These are phyloP conservation scores for Pascua sp. DNA, from an alignment of 1,284 basidiomycete species.

Conservation along the genomic window DNA sequence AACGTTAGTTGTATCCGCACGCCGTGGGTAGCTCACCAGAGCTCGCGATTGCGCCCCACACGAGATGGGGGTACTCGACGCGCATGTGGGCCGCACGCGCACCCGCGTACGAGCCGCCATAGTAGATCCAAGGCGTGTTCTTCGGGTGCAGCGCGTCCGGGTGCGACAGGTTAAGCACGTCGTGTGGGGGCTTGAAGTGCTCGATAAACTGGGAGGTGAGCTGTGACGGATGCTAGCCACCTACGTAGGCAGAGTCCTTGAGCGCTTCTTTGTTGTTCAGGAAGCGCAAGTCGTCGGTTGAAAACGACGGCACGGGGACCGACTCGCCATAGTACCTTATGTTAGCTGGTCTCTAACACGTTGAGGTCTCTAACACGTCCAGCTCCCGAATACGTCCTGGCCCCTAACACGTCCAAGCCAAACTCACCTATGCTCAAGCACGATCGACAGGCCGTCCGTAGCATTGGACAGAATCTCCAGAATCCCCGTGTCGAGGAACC, in stretches of 20 bases:
- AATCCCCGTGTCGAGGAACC: conserved; percentile 61
- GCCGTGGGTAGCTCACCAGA: conserved; percentile 55
- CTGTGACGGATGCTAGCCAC: too few relatives aligned
- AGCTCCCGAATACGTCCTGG: not conserved
- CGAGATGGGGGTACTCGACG: conserved; percentile 67
- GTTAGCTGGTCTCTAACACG: not conserved
- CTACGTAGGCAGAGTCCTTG: conserved; percentile 73
- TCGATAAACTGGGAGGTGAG: conserved; percentile 65
- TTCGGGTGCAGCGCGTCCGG: conserved; percentile 54
- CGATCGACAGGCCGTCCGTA: conserved; percentile 76
- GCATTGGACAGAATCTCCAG: conserved; percentile 76
- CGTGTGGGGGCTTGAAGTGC: conserved; percentile 62
- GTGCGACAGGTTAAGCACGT: conserved; percentile 61
- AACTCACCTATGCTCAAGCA: conserved; percentile 79
- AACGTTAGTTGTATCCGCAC: not conserved
- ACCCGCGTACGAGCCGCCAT: conserved; percentile 79
- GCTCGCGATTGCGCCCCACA: conserved; percentile 87
- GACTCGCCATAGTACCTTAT: conserved; percentile 60
- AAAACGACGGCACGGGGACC: conserved; percentile 62
- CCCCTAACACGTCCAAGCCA: not conserved
- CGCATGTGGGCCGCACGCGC: conserved; percentile 91
- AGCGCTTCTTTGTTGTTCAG: conserved; percentile 84
- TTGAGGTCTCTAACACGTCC: not conserved
- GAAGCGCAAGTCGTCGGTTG: conserved; percentile 76
- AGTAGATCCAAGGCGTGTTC: conserved; percentile 84